Evolutionary conservation across 2,329 filamentous ascomycete genomes (phyloP).

Genomic region (Cercospora zeina): DNA sequence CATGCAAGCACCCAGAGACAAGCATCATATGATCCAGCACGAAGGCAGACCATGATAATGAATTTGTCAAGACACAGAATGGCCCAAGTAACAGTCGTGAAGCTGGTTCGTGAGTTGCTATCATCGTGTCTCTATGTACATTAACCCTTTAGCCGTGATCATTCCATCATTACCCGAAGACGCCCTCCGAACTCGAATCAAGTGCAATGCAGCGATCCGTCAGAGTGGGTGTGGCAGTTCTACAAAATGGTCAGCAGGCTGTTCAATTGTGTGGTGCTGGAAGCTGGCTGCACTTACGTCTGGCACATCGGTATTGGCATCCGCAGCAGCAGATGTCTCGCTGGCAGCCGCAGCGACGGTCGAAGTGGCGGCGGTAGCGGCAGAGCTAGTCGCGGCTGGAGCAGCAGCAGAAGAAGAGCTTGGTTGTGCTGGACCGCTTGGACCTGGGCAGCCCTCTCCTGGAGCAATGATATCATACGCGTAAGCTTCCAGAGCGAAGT

Average conservation of each 20-base stretch:
- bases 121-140: conserved; percentile 9
- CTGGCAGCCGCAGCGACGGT: conserved; percentile 9
- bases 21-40: not conserved
- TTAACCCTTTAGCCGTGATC: conserved; percentile 14
- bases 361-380: conserved; percentile 15
- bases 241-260: conserved; percentile 1
- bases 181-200: not conserved
- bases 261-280: not conserved
- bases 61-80: too few species aligned
- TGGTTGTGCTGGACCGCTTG: conserved; percentile 23
- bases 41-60: not conserved
- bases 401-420: conserved; percentile 22
- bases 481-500: conserved; percentile 68
- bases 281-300: conserved; percentile 1
- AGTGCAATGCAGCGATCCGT: conserved; percentile 33
- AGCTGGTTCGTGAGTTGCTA: not conserved
- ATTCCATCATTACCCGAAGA: conserved; percentile 9
- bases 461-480: conserved; percentile 65
- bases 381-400: conserved; percentile 20
- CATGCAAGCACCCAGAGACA: not conserved
- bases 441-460: conserved; percentile 61
- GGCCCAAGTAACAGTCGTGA: not conserved
- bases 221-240: conserved; percentile 36
- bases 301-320: conserved; percentile 4
- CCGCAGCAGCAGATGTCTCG: conserved; percentile 67